Conservation (phyloP, 352 stramenopile species). For the Pythium myriotylum region DNA sequence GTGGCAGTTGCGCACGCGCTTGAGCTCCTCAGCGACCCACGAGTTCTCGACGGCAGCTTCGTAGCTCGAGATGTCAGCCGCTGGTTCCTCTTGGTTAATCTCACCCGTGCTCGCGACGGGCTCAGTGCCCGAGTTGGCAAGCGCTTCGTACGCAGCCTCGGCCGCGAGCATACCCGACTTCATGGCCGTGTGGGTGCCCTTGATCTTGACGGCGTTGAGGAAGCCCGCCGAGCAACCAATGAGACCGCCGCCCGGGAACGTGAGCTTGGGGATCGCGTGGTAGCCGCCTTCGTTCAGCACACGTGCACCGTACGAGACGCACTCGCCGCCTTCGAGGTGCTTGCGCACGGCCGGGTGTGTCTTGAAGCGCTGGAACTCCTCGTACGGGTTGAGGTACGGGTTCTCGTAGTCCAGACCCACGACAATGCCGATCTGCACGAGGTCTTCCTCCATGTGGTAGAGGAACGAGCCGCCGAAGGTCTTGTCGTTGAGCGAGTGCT, state of each 20-base stretch:
- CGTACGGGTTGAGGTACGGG: conserved; percentile 98
- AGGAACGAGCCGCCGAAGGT: conserved; percentile 98
- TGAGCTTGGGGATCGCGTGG: conserved; percentile 98
- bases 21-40: conserved; percentile 97
- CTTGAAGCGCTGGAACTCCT: conserved; percentile 99
- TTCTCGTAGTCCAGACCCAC: conserved; percentile 99
- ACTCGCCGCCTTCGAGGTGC: conserved; percentile 96
- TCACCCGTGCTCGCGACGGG: conserved; percentile 69
- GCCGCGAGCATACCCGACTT: conserved; percentile 98
- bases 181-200: conserved; percentile 98
- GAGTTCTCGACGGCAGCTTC: conserved; percentile 89
- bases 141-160: conserved; percentile 93
- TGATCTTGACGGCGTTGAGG: conserved; percentile 99
- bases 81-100: conserved; percentile 69
- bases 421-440: conserved; percentile 96
- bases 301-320: conserved; percentile 97
- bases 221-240: conserved; percentile 98
- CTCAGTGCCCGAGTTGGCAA: conserved; percentile 55
- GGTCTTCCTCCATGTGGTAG: conserved; percentile 98
- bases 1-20: conserved; percentile 97
- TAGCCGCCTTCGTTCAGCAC: conserved; percentile 95
- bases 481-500: conserved; percentile 91
- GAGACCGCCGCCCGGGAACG: conserved; percentile 95
- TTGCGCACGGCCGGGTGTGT: conserved; percentile 94
- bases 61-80: conserved; percentile 84